Evolutionary conservation across 192 early-diverging fungal genomes (phyloP), one percentile per base, ranked within the genome.

Genomic region (Umbelopsis vinacea): DNA sequence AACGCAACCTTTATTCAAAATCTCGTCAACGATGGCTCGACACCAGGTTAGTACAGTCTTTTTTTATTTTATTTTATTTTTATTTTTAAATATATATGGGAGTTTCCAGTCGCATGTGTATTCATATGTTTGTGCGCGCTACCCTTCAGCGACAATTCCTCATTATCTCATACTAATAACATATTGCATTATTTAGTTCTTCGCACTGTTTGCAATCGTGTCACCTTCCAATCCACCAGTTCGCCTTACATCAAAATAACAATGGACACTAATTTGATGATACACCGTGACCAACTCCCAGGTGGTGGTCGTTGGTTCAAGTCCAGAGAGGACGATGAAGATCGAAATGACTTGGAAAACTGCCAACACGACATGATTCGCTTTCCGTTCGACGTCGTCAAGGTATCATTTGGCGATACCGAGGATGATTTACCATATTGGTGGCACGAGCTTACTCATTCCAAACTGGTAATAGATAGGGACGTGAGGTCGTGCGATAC

Each of bases 381-480:
- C 2, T 63, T 63, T 14, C 57, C 57, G 17, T 63, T 63, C 37
- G 57, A 63, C 35, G 57, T 63, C 12, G n/a, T 63, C 57, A 63
- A 63, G 57, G 26, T 63, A 37, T 63, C 57, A 14, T 37, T 63
- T 63, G 57, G 33, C 11, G 57, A 63, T 29, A 4, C 14, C 14
- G 57, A 63, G 3, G 57, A 63, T 26, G 33, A 38, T 26, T n/a
- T 63, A 35, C 57, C 57, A 1, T 29, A 63, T 63, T 63, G 57
- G 57, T 63, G 57, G 57, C 57, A 63, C 14, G 57, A 63, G 26
- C 57, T 63, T 63, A 35, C 37, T 0, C 57, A 17, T 8, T 37
- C 57, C 7, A 63, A 63, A 26, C 29, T 63, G 57, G 57, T 63
- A 63, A 37, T 9, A 35, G 12, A 37, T 14, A 29, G 8, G 14